A percentile compares a stretch with the other conserved stretches of the same genome.
These are phyloP conservation scores for Daldinia grandis DNA, from an alignment of 495 filamentous ascomycete species.

Conservation along the genomic window DNA sequence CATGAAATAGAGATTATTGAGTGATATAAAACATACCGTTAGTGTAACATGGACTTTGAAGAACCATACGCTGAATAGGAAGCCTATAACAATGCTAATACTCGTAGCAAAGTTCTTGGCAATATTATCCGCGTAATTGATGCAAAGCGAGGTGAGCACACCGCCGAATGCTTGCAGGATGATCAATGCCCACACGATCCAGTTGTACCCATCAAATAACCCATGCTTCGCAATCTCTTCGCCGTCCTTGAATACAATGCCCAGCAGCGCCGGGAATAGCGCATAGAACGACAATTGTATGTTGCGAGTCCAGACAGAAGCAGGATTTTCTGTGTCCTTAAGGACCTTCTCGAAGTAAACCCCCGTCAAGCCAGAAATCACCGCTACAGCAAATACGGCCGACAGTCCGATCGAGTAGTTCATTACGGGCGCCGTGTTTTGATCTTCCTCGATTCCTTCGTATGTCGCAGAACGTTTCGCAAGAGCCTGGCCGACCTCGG, in stretches of 20 bases:
- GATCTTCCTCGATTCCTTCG: slow-evolving; percentile 88
- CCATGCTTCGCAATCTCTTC: slow-evolving; percentile 81
- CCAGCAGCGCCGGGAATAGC: slow-evolving; percentile 84
- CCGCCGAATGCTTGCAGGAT: slow-evolving; percentile 83
- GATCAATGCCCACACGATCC: slow-evolving; percentile 87
- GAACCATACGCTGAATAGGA: slow-evolving; percentile 81
- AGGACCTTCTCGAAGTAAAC: slow-evolving; percentile 96
- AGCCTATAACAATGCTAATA: slow-evolving; percentile 86
- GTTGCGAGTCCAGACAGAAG: slow-evolving; percentile 90
- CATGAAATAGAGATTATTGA: background rate
- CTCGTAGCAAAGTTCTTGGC: slow-evolving; percentile 92
- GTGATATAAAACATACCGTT: slow-evolving; percentile 62
- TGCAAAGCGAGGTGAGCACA: slow-evolving; percentile 80
- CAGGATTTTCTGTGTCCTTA: slow-evolving; percentile 75
- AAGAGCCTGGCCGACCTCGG: slow-evolving; percentile 56
- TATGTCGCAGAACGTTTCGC: slow-evolving; percentile 90
- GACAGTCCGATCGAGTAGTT: slow-evolving; percentile 79
- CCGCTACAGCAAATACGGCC: slow-evolving; percentile 77
- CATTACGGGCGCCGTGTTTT: slow-evolving; percentile 70
- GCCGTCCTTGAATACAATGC: slow-evolving; percentile 87
- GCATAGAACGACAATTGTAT: slow-evolving; percentile 94
- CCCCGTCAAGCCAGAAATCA: slow-evolving; percentile 82
- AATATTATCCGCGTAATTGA: slow-evolving; percentile 88
- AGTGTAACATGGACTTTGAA: slow-evolving; percentile 79
- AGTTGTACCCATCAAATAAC: slow-evolving; percentile 94